Percentiles rank a stretch among this genome's conserved stretches.
Conservation (phyloP, 257 asterid species). For the Solanum neorickii region DNA sequence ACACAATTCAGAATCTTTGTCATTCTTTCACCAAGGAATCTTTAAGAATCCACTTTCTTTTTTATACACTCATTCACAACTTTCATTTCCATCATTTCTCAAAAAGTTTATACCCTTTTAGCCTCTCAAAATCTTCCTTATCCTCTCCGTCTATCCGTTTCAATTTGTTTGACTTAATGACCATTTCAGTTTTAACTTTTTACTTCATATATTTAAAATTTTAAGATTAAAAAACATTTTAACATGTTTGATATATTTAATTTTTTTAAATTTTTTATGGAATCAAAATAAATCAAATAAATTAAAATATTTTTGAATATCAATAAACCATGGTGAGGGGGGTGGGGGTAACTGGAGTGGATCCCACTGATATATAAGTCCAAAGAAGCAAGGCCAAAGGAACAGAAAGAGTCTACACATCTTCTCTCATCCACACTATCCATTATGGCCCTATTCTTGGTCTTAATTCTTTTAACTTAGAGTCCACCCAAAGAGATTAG, state of each 20-base stretch:
- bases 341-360: conserved; percentile 1
- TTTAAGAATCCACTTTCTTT: neutral
- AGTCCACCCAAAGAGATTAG: conserved; percentile 41
- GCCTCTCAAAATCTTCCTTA: neutral
- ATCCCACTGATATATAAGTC: conserved; percentile 26
- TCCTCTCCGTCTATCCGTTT: too few relatives aligned
- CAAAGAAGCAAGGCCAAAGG: conserved; percentile 14
- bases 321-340: neutral
- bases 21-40: conserved; percentile 5
- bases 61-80: neutral
- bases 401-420: neutral
- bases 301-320: neutral
- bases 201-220: too few relatives aligned
- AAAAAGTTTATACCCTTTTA: neutral
- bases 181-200: neutral
- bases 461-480: conserved; percentile 16
- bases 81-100: neutral
- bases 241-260: too few relatives aligned
- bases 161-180: too few relatives aligned
- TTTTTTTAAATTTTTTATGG: too few relatives aligned
- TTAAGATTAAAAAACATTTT: too few relatives aligned
- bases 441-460: conserved; percentile 18
- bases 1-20: neutral
- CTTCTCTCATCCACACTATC: conserved; percentile 35
- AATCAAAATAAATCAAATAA: too few relatives aligned